Evolutionary conservation across 129 eudicot species (phyloP).

Genomic region (Chrysanthemum makinoi): DNA sequence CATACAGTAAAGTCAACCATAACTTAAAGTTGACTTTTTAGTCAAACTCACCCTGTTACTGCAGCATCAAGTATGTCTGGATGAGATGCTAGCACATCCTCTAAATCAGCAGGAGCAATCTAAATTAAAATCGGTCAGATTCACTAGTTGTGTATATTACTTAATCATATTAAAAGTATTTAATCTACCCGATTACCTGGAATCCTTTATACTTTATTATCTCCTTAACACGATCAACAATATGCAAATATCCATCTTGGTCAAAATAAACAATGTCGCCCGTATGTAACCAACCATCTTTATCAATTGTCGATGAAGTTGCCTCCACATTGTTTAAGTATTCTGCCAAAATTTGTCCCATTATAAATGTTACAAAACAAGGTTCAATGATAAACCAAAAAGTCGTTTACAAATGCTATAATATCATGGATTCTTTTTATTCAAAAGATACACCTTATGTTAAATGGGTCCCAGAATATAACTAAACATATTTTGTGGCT

Average conservation of each 20-base stretch:
- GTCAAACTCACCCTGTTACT: constrained; percentile 61
- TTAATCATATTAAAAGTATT: neutral
- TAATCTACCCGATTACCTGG: constrained; percentile 50
- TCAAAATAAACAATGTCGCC: constrained; percentile 93
- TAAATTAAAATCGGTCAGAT: constrained; percentile 22
- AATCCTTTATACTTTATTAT: constrained; percentile 93
- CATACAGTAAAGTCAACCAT: constrained; percentile 7
- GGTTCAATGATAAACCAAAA: neutral
- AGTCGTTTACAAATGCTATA: neutral
- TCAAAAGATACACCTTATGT: too few relatives aligned
- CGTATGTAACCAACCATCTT: constrained; percentile 86
- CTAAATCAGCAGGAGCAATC: constrained; percentile 97
- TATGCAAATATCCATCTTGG: constrained; percentile 66
- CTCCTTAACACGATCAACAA: constrained; percentile 83
- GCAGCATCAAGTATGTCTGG: constrained; percentile 86
- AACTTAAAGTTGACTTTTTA: neutral
- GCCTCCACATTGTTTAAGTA: constrained; percentile 79
- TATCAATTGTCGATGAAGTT: constrained; percentile 55
- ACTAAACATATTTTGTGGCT: too few relatives aligned
- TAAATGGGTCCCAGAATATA: too few relatives aligned
- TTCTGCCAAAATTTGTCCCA: constrained; percentile 35
- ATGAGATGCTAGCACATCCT: constrained; percentile 65
- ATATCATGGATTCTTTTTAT: too few relatives aligned
- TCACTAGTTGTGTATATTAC: neutral
- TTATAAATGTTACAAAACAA: constrained; percentile 2